Conservation (phyloP, 2,329 filamentous ascomycete genomes). For the Madurella mycetomatis region DNA sequence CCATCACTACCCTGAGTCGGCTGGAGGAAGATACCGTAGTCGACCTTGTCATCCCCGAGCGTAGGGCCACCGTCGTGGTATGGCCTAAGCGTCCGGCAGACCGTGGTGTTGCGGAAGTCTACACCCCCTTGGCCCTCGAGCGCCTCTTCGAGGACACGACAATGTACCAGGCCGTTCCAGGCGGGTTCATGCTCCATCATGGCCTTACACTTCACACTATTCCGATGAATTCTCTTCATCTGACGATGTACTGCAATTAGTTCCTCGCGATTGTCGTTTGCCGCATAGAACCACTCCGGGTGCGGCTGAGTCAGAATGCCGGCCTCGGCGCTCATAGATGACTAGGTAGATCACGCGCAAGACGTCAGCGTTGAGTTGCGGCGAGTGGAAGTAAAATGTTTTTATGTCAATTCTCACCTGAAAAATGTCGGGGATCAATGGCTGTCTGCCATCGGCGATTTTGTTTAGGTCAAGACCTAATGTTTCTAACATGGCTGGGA, state of each 20-base stretch:
- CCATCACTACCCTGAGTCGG: neutral
- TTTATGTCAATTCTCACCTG: neutral
- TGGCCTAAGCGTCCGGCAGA: constrained; percentile 5
- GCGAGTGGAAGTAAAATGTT: neutral
- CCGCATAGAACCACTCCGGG: constrained; percentile 7
- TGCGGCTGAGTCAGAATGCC: constrained; percentile 1
- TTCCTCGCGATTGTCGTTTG: constrained; percentile 1
- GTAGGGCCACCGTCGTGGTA: constrained; percentile 6
- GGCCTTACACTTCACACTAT: constrained; percentile 2
- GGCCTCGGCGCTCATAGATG: constrained; percentile 3
- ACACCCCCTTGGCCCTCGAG: constrained; percentile 4
- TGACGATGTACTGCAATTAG: constrained; percentile 3
- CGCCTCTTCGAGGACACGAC: constrained; percentile 3
- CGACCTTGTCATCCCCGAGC: constrained; percentile 5
- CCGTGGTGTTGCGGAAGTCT: constrained; percentile 8
- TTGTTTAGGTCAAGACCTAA: constrained; percentile 4
- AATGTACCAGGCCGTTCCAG: constrained; percentile 10
- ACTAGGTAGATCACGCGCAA: constrained; percentile 1
- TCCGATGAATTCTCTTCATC: constrained; percentile 3
- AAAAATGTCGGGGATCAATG: constrained; percentile 8
- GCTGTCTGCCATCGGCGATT: constrained; percentile 7
- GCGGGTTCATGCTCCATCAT: constrained; percentile 3
- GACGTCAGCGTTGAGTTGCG: neutral
- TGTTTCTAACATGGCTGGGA: constrained; percentile 2
- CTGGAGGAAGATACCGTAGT: constrained; percentile 10